Evolutionary conservation across 1,284 basidiomycete genomes (phyloP).

Genomic region (Austroboletus novae-zelandiae): DNA sequence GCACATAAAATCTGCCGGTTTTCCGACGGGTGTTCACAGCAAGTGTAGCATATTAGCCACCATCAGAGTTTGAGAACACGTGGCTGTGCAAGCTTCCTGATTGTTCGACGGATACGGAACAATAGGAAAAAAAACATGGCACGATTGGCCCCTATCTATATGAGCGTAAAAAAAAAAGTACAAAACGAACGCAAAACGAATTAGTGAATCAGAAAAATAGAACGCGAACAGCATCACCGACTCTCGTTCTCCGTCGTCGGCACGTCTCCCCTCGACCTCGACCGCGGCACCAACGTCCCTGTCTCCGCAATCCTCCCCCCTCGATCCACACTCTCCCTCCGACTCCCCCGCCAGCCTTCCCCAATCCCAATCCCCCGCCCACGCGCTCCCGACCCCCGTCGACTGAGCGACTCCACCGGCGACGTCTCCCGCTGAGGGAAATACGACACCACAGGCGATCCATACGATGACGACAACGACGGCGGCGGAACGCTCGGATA

Average conservation of each 20-base stretch:
- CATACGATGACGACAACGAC: conserved; percentile 64
- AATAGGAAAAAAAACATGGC: not conserved
- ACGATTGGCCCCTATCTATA: not conserved
- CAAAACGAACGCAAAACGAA: not conserved
- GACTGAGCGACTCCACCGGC: conserved; percentile 50
- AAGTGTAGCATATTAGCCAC: not conserved
- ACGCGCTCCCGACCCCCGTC: conserved; percentile 47
- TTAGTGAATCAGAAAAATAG: not conserved
- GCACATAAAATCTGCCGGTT: too few relatives aligned
- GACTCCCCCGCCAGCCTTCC: conserved; percentile 37
- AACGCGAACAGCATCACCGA: not conserved
- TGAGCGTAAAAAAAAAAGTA: not conserved
- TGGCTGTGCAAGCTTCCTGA: not conserved
- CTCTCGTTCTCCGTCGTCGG: not conserved
- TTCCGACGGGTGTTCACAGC: not conserved
- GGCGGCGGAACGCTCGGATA: conserved; percentile 70
- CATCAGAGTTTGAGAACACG: not conserved
- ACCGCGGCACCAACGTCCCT: conserved; percentile 51
- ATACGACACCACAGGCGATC: conserved; percentile 55
- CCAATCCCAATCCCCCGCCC: conserved; percentile 39
- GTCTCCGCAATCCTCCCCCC: conserved; percentile 65
- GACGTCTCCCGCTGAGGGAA: conserved; percentile 46
- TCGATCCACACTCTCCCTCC: conserved; percentile 57
- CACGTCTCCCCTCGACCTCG: conserved; percentile 36
- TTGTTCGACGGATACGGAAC: not conserved